Percentiles rank a stretch among this genome's conserved stretches.
These are phyloP conservation scores for Combretum micranthum DNA, from an alignment of 345 rosid species.

Conservation along the genomic window DNA sequence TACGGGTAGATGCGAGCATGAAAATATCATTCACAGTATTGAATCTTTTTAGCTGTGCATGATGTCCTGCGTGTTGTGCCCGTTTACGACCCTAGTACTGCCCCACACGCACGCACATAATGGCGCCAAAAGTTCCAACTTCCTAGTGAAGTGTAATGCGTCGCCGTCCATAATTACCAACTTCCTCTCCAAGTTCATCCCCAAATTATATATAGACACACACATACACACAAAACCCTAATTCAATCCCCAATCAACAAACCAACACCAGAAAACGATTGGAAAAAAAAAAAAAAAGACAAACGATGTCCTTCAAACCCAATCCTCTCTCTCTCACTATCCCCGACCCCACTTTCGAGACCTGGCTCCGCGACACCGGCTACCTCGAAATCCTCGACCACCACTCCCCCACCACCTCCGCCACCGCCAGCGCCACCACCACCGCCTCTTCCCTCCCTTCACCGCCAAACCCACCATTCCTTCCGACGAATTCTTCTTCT, in stretches of 20 bases:
- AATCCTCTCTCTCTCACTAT: constrained; percentile 72
- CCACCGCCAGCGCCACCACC: constrained; percentile 18
- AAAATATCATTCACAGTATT: no score
- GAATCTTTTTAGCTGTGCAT: no score
- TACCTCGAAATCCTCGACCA: constrained; percentile 82
- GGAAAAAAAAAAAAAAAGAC: background rate
- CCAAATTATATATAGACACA: no score
- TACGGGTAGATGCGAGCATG: no score
- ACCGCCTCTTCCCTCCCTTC: constrained; percentile 12
- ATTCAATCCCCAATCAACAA: background rate
- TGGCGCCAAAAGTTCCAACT: no score
- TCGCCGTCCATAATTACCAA: no score
- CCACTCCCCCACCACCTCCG: constrained; percentile 21
- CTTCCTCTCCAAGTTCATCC: no score
- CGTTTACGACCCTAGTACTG: no score
- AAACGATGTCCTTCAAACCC: constrained; percentile 28
- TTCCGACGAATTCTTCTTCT: constrained; percentile 33
- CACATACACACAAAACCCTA: no score
- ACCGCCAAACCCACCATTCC: constrained; percentile 25
- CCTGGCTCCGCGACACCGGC: constrained; percentile 97
- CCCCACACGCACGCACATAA: no score
- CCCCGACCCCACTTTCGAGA: constrained; percentile 73
- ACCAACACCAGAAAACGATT: background rate
- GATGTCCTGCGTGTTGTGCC: no score
- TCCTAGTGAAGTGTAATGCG: no score